Base-by-base conservation (phyloP, 108 stramenopile genomes). In the Nitzschia palea region DNA sequence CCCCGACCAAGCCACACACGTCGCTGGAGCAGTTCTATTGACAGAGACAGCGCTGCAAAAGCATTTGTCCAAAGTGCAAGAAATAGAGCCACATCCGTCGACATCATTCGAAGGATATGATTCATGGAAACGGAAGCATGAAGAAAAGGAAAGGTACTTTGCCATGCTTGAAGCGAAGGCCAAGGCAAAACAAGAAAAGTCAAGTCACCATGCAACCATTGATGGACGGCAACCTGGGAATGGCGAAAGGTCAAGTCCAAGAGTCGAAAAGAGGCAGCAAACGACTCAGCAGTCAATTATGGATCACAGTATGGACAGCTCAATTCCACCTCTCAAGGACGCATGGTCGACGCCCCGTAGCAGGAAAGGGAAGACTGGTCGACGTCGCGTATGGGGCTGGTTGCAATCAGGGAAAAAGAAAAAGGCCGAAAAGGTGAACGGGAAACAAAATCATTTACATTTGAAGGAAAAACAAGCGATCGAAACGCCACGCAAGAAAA, bases 41-140 rank as follows among this genome's bases (percentile, higher is more conserved):
- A 74, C 59, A 4, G 60, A 76, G 29, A 30, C 23, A 0, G 61
- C 62, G 23, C 60, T 76, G 43, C 51, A 58, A 10, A 52, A 26
- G 40, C 61, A 76, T 31, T 25, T 44, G 62, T 26, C 27, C 17
- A 52, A 20, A 12, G 26, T 61, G 5, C 8, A 61, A 36, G 28
- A 40, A 1, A 17, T 55, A 34, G 18, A 40, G 28, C 63, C 64
- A 8, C 17, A 44, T 5, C 56, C 52, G 1, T 60, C 51, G 2
- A 51, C 65, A 9, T 22, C 9, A 3, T 2, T 60, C 5, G 43
- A 54, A 28, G 57, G 62, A 22, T 74, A 53, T 43, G 54, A 67
- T 55, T 25, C 34, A 10, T 74, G 73, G 73, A 67, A 61, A 25
- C 65, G 33, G 23, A 28, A 74, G 33, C 54, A 67, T 27, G 65